Evolutionary conservation across 2,329 filamentous ascomycete species (phyloP).

Genomic region (Botrytis cinerea): DNA sequence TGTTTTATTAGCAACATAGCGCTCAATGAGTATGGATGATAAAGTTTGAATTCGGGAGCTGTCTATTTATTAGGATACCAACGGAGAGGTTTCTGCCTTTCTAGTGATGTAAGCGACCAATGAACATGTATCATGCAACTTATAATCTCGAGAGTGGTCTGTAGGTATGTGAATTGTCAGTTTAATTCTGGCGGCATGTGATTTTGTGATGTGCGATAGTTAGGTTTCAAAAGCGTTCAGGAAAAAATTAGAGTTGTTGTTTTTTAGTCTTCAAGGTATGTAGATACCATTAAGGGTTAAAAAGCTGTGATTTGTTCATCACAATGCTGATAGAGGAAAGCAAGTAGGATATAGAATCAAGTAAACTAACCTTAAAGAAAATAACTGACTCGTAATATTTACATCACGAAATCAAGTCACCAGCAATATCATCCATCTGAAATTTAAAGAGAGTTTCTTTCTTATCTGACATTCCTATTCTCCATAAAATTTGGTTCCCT

Average conservation of each 20-base stretch:
- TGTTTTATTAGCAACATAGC: conserved; percentile 9
- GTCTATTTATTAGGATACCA: background rate
- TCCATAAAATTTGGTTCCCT: conserved; percentile 18
- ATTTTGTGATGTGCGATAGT: background rate
- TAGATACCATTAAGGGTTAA: conserved; percentile 25
- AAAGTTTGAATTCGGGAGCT: background rate
- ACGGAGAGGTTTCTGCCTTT: background rate
- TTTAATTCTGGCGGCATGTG: background rate
- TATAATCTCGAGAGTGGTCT: background rate
- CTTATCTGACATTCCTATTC: conserved; percentile 19
- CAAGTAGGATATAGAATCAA: background rate
- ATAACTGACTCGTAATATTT: background rate
- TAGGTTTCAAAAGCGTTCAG: conserved; percentile 9
- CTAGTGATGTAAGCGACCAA: background rate
- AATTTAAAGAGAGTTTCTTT: conserved; percentile 16
- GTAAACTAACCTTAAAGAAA: conserved; percentile 8
- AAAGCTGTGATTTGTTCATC: conserved; percentile 26
- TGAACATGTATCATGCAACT: background rate
- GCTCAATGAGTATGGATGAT: background rate
- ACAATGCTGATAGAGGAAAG: background rate
- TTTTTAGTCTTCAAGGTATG: conserved; percentile 24
- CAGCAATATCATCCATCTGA: background rate
- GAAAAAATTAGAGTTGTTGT: conserved; percentile 26
- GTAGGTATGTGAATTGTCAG: background rate
- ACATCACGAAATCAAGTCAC: conserved; percentile 23